Conservation (phyloP, 371 early-diverging fungal species). For the Rhizoclosmatium hyalinum region DNA sequence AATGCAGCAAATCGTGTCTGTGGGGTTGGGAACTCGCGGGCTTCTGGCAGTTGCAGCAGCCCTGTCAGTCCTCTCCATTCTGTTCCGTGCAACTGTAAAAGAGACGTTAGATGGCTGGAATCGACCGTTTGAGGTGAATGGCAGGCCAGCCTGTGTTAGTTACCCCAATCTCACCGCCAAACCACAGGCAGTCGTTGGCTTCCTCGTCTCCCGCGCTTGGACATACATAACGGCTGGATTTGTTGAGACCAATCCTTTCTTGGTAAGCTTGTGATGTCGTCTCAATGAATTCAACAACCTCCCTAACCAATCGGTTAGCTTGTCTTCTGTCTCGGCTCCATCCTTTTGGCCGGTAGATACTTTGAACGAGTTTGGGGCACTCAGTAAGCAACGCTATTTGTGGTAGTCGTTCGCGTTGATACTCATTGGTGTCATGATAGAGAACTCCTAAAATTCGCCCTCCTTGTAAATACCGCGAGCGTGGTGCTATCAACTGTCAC, state of each 20-base stretch:
- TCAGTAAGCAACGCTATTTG: slow-evolving; percentile 36
- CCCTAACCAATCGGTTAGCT: slow-evolving; percentile 37
- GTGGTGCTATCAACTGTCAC: slow-evolving; percentile 67
- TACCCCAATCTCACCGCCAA: not conserved
- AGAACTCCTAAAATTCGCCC: slow-evolving; percentile 71
- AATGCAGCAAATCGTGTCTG: not conserved
- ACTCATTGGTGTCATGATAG: slow-evolving; percentile 27
- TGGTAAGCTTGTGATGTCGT: slow-evolving; percentile 15
- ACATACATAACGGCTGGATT: slow-evolving; percentile 44
- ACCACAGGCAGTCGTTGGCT: slow-evolving; percentile 24
- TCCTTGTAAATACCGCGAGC: slow-evolving; percentile 60
- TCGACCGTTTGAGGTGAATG: slow-evolving; percentile 25
- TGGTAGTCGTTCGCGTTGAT: not conserved
- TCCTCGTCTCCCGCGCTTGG: slow-evolving; percentile 37
- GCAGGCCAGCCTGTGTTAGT: too few relatives aligned
- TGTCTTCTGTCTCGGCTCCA: slow-evolving; percentile 45
- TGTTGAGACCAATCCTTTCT: slow-evolving; percentile 30
- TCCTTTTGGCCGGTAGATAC: slow-evolving; percentile 72
- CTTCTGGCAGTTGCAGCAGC: not conserved
- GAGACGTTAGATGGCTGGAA: slow-evolving; percentile 16
- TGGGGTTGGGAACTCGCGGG: slow-evolving; percentile 18
- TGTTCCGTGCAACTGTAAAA: not conserved
- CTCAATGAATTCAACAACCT: slow-evolving; percentile 3
- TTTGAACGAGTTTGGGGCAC: slow-evolving; percentile 81
- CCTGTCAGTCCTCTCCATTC: slow-evolving; percentile 11